A percentile compares a stretch with the other conserved stretches of the same genome.
Evolutionary conservation across 164 flowering plant species (phyloP).

Genomic region (Magnolia changhungtana): DNA sequence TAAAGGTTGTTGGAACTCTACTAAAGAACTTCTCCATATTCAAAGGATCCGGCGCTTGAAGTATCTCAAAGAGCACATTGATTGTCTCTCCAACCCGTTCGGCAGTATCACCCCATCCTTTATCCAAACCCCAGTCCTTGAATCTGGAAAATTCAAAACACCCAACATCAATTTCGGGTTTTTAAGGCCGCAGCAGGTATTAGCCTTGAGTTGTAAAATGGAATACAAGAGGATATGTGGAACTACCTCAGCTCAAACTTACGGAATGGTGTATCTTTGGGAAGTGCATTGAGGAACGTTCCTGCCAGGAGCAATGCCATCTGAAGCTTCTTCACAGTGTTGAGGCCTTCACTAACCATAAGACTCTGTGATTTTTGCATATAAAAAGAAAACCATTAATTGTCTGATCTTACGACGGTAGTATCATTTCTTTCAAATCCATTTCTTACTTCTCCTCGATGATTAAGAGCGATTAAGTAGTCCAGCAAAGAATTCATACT

Average conservation of each 20-base stretch:
- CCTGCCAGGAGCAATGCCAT: constrained; percentile 63
- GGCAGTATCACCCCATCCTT: constrained; percentile 94
- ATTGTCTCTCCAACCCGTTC: constrained; percentile 75
- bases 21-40: constrained; percentile 63
- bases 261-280: constrained; percentile 58
- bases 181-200: not conserved
- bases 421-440: not conserved
- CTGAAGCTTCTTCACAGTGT: constrained; percentile 61
- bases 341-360: constrained; percentile 63
- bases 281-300: constrained; percentile 38
- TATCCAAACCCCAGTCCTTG: constrained; percentile 84
- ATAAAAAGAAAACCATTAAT: not conserved
- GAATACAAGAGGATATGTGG: not conserved
- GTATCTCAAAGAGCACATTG: constrained; percentile 55
- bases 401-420: not conserved
- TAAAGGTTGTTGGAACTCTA: constrained; percentile 73
- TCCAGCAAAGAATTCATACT: constrained; percentile 56
- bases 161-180: not conserved
- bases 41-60: constrained; percentile 83
- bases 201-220: not conserved
- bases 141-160: constrained; percentile 37
- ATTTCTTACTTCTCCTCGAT: constrained; percentile 66
- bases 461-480: constrained; percentile 48
- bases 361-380: constrained; percentile 50
- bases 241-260: constrained; percentile 60